phyloP scores from a whole-genome alignment of 2,329 filamentous ascomycete species.

The Chlorencoelia australis region DNA sequence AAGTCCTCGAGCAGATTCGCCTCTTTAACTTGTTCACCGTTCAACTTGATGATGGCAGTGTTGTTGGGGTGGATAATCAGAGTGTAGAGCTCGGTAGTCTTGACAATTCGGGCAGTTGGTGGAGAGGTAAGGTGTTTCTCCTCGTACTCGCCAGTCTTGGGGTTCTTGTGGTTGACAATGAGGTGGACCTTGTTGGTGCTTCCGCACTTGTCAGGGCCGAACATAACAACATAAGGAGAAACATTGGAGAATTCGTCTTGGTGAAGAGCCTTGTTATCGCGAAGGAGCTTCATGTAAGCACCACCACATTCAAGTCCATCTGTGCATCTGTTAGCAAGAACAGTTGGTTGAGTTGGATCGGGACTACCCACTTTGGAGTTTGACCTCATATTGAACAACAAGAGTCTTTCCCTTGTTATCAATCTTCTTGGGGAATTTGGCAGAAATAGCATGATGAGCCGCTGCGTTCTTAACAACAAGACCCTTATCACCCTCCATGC shows the following conservation, averaged over 20 bases:
- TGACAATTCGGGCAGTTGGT: constrained; percentile 78
- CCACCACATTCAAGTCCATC: constrained; percentile 95
- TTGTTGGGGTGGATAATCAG: constrained; percentile 95
- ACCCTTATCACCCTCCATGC: constrained; percentile 90
- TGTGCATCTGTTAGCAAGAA: constrained; percentile 33
- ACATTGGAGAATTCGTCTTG: constrained; percentile 96
- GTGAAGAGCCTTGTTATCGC: constrained; percentile 94
- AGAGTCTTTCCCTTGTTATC: constrained; percentile 96
- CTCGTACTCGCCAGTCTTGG: constrained; percentile 98
- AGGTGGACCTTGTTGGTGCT: constrained; percentile 97
- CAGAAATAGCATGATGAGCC: constrained; percentile 97
- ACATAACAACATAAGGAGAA: constrained; percentile 99
- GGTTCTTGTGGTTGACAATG: constrained; percentile 99
- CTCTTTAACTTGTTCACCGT: constrained; percentile 79
- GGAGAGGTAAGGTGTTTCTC: constrained; percentile 93
- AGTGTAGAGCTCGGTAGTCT: constrained; percentile 91
- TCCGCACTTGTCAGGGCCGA: constrained; percentile 98
- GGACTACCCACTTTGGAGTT: constrained; percentile 76
- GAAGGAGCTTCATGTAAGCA: constrained; percentile 97
- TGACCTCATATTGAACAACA: constrained; percentile 98
- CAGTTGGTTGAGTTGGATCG: neutral
- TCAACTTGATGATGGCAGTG: constrained; percentile 85
- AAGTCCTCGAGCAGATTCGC: constrained; percentile 94
- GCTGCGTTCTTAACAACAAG: constrained; percentile 96
- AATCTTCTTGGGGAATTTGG: constrained; percentile 94